A percentile compares a stretch with the other conserved stretches of the same genome.
These are phyloP conservation scores for Pyrenochaeta sp. DNA, from an alignment of 2,329 filamentous ascomycete genomes.

Conservation along the genomic window DNA sequence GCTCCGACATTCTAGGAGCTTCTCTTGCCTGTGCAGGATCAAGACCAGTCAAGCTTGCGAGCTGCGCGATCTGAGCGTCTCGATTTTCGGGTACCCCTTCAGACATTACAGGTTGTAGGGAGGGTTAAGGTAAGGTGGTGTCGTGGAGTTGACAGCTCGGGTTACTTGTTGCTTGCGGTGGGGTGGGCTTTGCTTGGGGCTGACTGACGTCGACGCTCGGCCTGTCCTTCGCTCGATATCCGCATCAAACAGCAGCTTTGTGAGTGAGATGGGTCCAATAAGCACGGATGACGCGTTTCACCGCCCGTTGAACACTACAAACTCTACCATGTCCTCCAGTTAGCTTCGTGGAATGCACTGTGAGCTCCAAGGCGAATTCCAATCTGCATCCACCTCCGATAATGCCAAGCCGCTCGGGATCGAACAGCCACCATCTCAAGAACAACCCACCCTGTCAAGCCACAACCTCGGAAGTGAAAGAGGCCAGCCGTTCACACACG, in stretches of 20 bases:
- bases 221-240: neutral
- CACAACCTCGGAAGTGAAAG: slow-evolving; percentile 20
- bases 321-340: neutral
- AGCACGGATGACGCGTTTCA: too few species aligned
- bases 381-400: slow-evolving; percentile 12
- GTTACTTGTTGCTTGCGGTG: neutral
- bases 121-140: slow-evolving; percentile 2
- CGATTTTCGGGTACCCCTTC: slow-evolving; percentile 37
- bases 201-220: slow-evolving; percentile 30
- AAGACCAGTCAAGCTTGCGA: slow-evolving; percentile 46
- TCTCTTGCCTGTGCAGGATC: slow-evolving; percentile 44
- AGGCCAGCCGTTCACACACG: slow-evolving; percentile 1
- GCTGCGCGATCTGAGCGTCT: slow-evolving; percentile 48
- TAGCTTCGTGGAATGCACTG: neutral
- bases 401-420: slow-evolving; percentile 19
- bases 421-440: slow-evolving; percentile 13
- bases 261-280: neutral
- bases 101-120: slow-evolving; percentile 37
- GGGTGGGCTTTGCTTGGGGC: neutral
- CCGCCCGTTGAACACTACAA: neutral
- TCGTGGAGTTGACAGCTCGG: neutral
- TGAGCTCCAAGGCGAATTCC: neutral
- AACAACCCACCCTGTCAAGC: slow-evolving; percentile 9
- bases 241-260: slow-evolving; percentile 1
- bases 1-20: slow-evolving; percentile 35